Conservation (phyloP, 106 monocot species). For the Apostasia shenzhenica region DNA sequence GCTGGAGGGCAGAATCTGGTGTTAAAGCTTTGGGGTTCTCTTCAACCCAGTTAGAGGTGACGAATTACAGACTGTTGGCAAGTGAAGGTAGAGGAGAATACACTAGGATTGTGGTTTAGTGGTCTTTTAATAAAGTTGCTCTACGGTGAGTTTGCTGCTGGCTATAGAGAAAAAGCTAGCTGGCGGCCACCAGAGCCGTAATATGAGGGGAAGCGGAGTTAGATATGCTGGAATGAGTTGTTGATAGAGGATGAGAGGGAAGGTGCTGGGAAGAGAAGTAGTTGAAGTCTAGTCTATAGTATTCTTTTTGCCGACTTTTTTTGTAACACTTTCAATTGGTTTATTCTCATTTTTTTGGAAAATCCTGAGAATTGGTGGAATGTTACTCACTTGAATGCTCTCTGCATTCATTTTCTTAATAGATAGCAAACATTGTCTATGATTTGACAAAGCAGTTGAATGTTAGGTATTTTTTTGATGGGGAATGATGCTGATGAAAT, state of each 20-base stretch:
- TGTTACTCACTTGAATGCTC: too few species aligned
- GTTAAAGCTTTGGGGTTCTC: slow-evolving; percentile 85
- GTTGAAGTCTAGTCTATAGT: too few species aligned
- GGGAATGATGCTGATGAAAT: too few species aligned
- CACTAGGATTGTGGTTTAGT: slow-evolving; percentile 64
- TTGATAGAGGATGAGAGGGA: slow-evolving; percentile 90
- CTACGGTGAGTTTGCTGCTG: slow-evolving; percentile 84
- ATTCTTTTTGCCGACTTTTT: too few species aligned
- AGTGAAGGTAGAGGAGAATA: slow-evolving; percentile 88
- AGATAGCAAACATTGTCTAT: too few species aligned
- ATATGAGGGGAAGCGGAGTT: slow-evolving; percentile 95
- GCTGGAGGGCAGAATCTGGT: slow-evolving; percentile 72
- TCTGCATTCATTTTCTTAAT: too few species aligned
- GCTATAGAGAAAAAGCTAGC: slow-evolving; percentile 70
- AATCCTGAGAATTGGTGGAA: too few species aligned
- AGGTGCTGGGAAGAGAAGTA: slow-evolving; percentile 99
- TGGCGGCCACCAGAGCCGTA: slow-evolving; percentile 96
- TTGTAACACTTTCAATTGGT: too few species aligned
- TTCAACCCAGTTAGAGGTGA: slow-evolving; percentile 79
- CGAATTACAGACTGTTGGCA: slow-evolving; percentile 63
- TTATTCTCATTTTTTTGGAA: too few species aligned
- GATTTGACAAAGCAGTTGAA: too few species aligned
- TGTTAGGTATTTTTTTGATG: too few species aligned
- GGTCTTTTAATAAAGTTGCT: slow-evolving; percentile 72
- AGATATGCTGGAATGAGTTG: slow-evolving; percentile 82